These are phyloP conservation scores for Laburnicola sp. DNA, from an alignment of 2,329 filamentous ascomycete genomes.

Conservation along the genomic window DNA sequence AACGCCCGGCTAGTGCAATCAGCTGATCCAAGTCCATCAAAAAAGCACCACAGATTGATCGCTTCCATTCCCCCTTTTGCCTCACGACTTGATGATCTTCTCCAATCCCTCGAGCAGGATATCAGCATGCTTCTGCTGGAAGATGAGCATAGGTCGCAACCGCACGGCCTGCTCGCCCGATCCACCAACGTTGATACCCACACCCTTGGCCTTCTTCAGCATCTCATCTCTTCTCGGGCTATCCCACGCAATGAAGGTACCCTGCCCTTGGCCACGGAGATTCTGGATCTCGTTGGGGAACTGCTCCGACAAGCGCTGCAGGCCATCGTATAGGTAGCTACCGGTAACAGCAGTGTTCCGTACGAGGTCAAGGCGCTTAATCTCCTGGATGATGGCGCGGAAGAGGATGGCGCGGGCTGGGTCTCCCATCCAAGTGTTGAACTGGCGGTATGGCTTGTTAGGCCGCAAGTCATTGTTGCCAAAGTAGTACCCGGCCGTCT, in stretches of 20 bases:
- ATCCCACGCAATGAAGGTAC: slow-evolving; percentile 93
- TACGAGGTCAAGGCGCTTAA: slow-evolving; percentile 76
- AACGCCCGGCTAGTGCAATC: no score
- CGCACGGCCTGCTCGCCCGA: slow-evolving; percentile 75
- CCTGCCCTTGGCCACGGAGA: slow-evolving; percentile 82
- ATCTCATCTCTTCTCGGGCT: slow-evolving; percentile 78
- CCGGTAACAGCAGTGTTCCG: slow-evolving; percentile 76
- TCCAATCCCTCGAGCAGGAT: slow-evolving; percentile 78
- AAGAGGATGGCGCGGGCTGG: slow-evolving; percentile 82
- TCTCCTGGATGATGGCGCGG: slow-evolving; percentile 81
- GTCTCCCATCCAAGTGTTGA: slow-evolving; percentile 98
- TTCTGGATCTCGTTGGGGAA: slow-evolving; percentile 81
- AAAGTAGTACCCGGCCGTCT: slow-evolving; percentile 91
- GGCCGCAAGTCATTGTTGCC: slow-evolving; percentile 77
- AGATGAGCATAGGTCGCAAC: slow-evolving; percentile 85
- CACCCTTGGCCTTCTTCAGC: slow-evolving; percentile 73
- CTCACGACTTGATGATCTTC: slow-evolving; percentile 63
- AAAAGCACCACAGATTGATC: background rate
- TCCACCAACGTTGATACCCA: slow-evolving; percentile 87
- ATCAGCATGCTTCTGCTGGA: slow-evolving; percentile 89
- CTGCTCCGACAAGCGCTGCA: slow-evolving; percentile 67
- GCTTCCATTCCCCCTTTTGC: background rate
- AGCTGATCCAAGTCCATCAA: background rate
- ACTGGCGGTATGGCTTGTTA: slow-evolving; percentile 93
- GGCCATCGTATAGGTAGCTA: slow-evolving; percentile 72